Evolutionary conservation across 176 grass and related monocot species (phyloP).

Genomic region (Juncus effusus): DNA sequence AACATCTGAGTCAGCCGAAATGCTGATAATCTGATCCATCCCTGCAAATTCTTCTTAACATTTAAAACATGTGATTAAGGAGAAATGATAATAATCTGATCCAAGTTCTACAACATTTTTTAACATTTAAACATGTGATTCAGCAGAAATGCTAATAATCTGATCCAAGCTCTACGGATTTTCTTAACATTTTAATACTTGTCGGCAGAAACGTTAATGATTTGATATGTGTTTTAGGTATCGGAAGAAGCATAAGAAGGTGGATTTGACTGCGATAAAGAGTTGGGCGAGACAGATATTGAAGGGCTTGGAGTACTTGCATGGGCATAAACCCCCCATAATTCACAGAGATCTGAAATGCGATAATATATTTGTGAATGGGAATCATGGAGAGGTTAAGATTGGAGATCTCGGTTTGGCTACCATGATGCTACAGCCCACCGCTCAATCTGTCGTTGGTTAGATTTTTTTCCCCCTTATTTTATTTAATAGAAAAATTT

Average conservation of each 20-base stretch:
- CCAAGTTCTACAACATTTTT: too few relatives aligned
- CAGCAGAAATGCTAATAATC: too few relatives aligned
- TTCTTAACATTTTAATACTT: too few relatives aligned
- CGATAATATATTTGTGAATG: constrained; percentile 98
- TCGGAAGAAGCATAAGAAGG: constrained; percentile 60
- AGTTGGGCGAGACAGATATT: constrained; percentile 87
- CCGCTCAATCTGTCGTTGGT: constrained; percentile 78
- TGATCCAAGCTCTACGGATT: too few relatives aligned
- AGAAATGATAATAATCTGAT: too few relatives aligned
- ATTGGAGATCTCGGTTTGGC: constrained; percentile 97
- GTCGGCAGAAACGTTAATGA: too few relatives aligned
- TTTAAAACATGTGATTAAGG: too few relatives aligned
- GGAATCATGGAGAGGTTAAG: constrained; percentile 94
- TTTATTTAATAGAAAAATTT: background rate
- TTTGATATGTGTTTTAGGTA: constrained; percentile 40
- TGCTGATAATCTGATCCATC: too few relatives aligned
- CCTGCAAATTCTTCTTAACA: too few relatives aligned
- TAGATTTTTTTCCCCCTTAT: constrained; percentile 21
- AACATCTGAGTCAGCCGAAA: too few relatives aligned
- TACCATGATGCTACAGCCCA: constrained; percentile 63
- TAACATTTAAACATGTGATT: too few relatives aligned
- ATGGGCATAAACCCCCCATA: constrained; percentile 80
- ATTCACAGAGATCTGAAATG: constrained; percentile 96
- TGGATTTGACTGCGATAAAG: constrained; percentile 97
- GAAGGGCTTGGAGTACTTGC: constrained; percentile 75